phyloP scores from a whole-genome alignment of 192 early-diverging fungal genomes.

The Dispira simplex region DNA sequence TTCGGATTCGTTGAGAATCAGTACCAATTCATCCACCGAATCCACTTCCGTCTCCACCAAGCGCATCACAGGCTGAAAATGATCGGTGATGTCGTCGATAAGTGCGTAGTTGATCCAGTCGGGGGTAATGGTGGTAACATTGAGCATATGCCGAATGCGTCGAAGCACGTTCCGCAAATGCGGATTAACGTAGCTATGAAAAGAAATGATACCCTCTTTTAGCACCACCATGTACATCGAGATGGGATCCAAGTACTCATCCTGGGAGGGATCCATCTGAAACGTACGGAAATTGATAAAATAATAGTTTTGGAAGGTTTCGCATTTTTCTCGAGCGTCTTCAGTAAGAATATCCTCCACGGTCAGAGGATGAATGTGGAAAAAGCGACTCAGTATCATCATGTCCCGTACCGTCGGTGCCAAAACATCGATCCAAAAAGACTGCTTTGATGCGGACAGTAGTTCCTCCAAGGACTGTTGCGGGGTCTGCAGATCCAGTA shows the following conservation, averaged over 20 bases:
- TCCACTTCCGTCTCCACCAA: slow-evolving; percentile 91
- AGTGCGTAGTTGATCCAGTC: slow-evolving; percentile 97
- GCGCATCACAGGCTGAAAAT: slow-evolving; percentile 71
- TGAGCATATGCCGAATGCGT: background rate
- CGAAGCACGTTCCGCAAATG: slow-evolving; percentile 10
- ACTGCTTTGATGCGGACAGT: slow-evolving; percentile 16
- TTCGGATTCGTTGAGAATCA: slow-evolving; percentile 85
- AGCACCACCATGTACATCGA: slow-evolving; percentile 51
- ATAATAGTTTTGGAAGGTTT: slow-evolving; percentile 65
- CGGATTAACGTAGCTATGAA: slow-evolving; percentile 11
- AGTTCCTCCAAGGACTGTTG: background rate
- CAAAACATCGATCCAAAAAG: slow-evolving; percentile 61
- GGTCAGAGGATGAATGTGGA: slow-evolving; percentile 63
- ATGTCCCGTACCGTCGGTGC: slow-evolving; percentile 38
- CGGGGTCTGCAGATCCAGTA: slow-evolving; percentile 14
- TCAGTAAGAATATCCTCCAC: slow-evolving; percentile 79
- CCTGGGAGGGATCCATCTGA: slow-evolving; percentile 43
- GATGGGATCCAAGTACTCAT: slow-evolving; percentile 44
- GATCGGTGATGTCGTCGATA: slow-evolving; percentile 90
- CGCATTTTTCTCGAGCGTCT: slow-evolving; percentile 89
- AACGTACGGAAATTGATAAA: slow-evolving; percentile 81
- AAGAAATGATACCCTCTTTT: slow-evolving; percentile 49
- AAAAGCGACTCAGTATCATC: slow-evolving; percentile 34
- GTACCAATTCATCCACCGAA: slow-evolving; percentile 84
- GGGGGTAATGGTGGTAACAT: slow-evolving; percentile 12